Base-by-base conservation (phyloP, 352 stramenopile genomes). In the Phytophthora sojae region DNA sequence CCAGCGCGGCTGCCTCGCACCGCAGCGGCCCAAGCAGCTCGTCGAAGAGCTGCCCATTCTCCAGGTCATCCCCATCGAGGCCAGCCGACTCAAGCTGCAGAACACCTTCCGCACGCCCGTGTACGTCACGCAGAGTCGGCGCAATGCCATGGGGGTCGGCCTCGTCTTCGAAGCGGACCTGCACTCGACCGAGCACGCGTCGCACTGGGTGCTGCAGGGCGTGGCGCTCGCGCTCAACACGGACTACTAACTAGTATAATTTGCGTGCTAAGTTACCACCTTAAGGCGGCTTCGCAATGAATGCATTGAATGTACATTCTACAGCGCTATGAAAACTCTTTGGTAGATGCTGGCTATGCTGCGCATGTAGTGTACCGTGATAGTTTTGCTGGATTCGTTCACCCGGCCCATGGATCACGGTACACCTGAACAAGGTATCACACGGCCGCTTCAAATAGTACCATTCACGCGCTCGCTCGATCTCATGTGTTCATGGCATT, bases 81-180 rank as follows among this genome's bases (percentile, higher is more conserved):
- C 92, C 21, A 96, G 88, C 54, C 97, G 97, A 26, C 83, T 99
- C 62, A 99, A 99, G 79, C 77, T 98, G 23, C 91, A 98, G 49
- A 97, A 98, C 69, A 98, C 94, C 1, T 98, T 99, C 79, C 92
- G 86, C 19, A 98, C 96, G 21, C 96, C 96, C 9, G 96, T 99
- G 55, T 99, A 99, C 75, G 96, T 99, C 25, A 99, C 96, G 14
- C 96, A 98, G 77, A 91, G 83, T 23, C 83, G 96, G 15, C 84
- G 92, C 11, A 99, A 99, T 59, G 96, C 96, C 39, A 99, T 98
- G 95, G 96, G 96, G 25, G 93, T 98, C 21, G 96, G 96, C 0
- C 80, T 99, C 19, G 96, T 99, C 15, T 98, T 98, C 71, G 91
- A 98, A 70, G 96, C 96, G 12, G 92, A 98, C 66, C 72, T 99